phyloP scores from a whole-genome alignment of 768 basidiomycete genomes.

The Jaapia argillacea region DNA sequence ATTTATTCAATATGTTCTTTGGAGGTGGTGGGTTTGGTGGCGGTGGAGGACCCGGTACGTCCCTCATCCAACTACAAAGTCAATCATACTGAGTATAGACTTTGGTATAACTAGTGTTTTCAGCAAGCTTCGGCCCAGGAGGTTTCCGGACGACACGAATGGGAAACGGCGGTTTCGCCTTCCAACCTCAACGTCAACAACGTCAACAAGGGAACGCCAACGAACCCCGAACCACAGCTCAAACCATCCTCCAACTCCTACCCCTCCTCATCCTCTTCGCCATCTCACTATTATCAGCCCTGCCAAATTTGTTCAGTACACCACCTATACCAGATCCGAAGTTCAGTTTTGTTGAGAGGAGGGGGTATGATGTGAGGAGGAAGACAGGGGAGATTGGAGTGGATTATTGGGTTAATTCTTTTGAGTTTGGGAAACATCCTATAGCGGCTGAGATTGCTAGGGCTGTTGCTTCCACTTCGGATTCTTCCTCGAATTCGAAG shows the following conservation, averaged over 20 bases:
- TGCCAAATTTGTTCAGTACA: constrained; percentile 68
- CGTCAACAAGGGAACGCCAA: constrained; percentile 31
- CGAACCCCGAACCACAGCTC: constrained; percentile 56
- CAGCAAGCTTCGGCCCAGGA: constrained; percentile 70
- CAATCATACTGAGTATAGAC: not conserved
- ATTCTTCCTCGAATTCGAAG: constrained; percentile 6
- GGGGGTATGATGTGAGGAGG: constrained; percentile 60
- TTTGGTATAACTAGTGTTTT: constrained; percentile 45
- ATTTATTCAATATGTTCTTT: constrained; percentile 98
- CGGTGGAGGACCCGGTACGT: constrained; percentile 36
- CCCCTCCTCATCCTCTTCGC: constrained; percentile 78
- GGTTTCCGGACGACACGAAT: constrained; percentile 69
- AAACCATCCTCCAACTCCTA: constrained; percentile 64
- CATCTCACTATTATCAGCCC: constrained; percentile 73
- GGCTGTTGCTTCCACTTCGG: constrained; percentile 27
- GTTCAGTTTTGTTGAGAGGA: constrained; percentile 57
- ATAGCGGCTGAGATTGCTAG: constrained; percentile 64
- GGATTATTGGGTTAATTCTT: constrained; percentile 75
- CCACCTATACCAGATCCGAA: constrained; percentile 66
- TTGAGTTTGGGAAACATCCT: constrained; percentile 70
- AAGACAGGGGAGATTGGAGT: constrained; percentile 62
- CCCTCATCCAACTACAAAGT: not conserved
- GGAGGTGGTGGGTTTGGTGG: constrained; percentile 58
- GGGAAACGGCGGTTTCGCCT: constrained; percentile 20
- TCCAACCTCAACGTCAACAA: constrained; percentile 24